Evolutionary conservation across 2,329 filamentous ascomycete genomes (phyloP).

Genomic region (Elsinoe perseae): DNA sequence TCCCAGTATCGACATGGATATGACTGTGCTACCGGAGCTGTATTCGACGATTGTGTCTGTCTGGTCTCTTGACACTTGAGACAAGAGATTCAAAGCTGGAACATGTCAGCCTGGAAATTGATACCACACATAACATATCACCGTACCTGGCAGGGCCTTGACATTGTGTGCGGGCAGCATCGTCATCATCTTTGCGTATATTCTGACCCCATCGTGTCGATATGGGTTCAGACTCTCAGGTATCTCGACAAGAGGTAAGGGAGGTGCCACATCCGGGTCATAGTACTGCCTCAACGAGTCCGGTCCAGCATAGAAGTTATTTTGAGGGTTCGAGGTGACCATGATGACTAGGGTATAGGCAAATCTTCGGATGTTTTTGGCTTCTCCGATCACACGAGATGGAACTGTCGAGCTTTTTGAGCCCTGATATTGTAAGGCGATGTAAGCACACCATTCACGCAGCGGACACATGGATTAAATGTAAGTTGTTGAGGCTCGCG

Average conservation of each 20-base stretch:
- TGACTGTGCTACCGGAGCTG: constrained; percentile 55
- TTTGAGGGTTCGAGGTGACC: constrained; percentile 2
- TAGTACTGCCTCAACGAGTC: constrained; percentile 53
- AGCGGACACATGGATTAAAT: background rate
- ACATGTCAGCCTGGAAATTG: background rate
- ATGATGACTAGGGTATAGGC: background rate
- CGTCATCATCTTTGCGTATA: constrained; percentile 61
- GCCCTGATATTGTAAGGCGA: background rate
- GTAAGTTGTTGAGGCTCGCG: background rate
- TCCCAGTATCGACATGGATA: constrained; percentile 51
- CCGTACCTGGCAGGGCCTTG: constrained; percentile 52
- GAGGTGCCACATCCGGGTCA: constrained; percentile 50
- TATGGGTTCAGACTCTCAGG: constrained; percentile 52
- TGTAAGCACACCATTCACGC: background rate
- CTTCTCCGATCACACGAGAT: background rate
- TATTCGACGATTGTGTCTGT: constrained; percentile 52
- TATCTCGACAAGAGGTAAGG: constrained; percentile 55
- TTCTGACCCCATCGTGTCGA: constrained; percentile 50
- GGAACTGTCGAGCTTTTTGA: background rate
- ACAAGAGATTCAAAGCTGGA: constrained; percentile 8
- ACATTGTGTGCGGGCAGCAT: constrained; percentile 59
- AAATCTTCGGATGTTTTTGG: too few species aligned
- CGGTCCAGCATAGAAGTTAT: constrained; percentile 52
- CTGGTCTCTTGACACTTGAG: constrained; percentile 15
- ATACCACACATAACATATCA: background rate